These are phyloP conservation scores for Anaeromyces robustus DNA, from an alignment of 192 early-diverging fungal genomes.

Conservation along the genomic window DNA sequence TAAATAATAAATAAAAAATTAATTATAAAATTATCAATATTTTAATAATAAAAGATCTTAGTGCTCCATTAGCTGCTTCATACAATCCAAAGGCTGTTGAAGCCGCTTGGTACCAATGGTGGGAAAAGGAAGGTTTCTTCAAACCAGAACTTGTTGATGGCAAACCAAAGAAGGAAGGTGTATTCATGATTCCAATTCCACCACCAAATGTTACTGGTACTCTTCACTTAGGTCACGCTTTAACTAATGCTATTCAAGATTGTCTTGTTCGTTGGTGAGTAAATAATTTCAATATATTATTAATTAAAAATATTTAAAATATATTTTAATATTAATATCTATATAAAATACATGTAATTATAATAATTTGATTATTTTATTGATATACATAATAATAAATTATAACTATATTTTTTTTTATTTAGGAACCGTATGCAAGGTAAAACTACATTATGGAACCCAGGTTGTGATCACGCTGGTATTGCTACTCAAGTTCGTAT, in stretches of 20 bases:
- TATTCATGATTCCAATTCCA: constrained; percentile 85
- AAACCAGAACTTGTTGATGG: constrained; percentile 54
- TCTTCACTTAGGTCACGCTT: constrained; percentile 85
- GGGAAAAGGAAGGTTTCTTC: constrained; percentile 86
- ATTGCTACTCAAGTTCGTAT: constrained; percentile 66
- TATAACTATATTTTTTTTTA: neutral
- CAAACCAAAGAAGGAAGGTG: constrained; percentile 52
- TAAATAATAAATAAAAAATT: too few relatives aligned
- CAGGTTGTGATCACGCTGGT: constrained; percentile 92
- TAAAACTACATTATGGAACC: constrained; percentile 82
- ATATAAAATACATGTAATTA: too few relatives aligned
- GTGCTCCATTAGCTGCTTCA: constrained; percentile 52
- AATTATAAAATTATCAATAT: too few relatives aligned
- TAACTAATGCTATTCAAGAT: constrained; percentile 92
- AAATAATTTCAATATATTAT: neutral
- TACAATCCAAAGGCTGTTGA: constrained; percentile 89
- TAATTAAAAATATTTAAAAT: neutral
- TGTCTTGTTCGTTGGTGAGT: constrained; percentile 70
- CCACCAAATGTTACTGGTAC: constrained; percentile 98
- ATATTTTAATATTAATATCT: too few relatives aligned
- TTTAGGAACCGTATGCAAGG: constrained; percentile 83
- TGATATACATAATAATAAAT: too few relatives aligned
- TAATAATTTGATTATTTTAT: too few relatives aligned
- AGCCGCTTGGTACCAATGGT: constrained; percentile 92
- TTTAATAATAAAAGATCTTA: constrained; percentile 35